phyloP scores from a whole-genome alignment of 2,329 filamentous ascomycete species.

The Orbilia javanica region DNA sequence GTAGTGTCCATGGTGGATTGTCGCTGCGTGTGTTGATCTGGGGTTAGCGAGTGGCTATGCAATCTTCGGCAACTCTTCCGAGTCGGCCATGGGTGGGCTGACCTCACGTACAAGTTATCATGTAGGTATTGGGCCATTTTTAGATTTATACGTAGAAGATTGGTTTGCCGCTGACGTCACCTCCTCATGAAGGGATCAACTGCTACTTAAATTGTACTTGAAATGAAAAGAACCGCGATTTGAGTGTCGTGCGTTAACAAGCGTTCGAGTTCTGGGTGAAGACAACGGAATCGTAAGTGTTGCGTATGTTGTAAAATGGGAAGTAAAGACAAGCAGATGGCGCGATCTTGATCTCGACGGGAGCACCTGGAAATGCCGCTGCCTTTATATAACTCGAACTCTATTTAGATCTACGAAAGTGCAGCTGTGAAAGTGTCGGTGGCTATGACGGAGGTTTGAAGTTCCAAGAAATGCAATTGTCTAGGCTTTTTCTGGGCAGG shows the following conservation, averaged over 20 bases:
- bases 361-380: background rate
- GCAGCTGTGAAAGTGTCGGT: slow-evolving; percentile 5
- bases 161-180: background rate
- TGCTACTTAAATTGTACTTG: too few species aligned
- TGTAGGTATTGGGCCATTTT: background rate
- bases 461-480: background rate
- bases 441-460: slow-evolving; percentile 1
- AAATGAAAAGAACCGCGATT: too few species aligned
- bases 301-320: too few species aligned
- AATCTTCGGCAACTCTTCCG: background rate
- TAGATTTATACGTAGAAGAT: too few species aligned
- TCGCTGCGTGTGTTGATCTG: background rate
- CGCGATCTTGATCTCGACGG: background rate
- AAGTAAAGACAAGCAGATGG: too few species aligned
- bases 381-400: background rate
- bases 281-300: background rate
- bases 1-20: background rate
- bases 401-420: background rate
- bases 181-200: background rate
- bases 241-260: too few species aligned
- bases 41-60: background rate
- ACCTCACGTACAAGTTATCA: slow-evolving; percentile 1
- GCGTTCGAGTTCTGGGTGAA: too few species aligned
- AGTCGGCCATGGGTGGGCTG: background rate
- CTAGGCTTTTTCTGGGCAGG: slow-evolving; percentile 22